Base-by-base conservation (phyloP, 2,329 filamentous ascomycete species). In the Thelonectria discophora region DNA sequence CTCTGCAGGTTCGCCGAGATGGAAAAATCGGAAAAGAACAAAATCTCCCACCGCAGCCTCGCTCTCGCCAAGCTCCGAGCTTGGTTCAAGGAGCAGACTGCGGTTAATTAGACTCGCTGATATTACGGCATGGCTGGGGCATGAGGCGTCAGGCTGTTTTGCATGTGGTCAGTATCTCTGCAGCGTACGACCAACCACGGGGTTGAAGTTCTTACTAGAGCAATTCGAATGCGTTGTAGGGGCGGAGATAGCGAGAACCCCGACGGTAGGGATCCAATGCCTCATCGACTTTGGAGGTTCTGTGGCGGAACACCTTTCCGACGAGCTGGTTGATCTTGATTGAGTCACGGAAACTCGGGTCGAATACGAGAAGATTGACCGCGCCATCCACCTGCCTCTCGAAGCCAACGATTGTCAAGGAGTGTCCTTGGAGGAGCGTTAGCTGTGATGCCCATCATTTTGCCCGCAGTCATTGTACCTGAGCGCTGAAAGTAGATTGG, bases 401-500 rank as follows among this genome's bases (percentile, higher is more conserved):
- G 24, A 97, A 83, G 0, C 94, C 94, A 56, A 98, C 82, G 53
- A 98, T 93, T 1, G 93, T 97, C 80, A 97, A 83, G 1, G 94
- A 97, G 75, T 98, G 94, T 3, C 93, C 92, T 84, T 24, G 37
- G 3, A 9, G 20, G 37, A n/a, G 10, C 20, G 5, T 66, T 49
- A 65, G 68, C 20, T 30, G 5, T 2, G 10, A 45, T n/a, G 12
- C 10, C 34, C 32, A 5, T 10, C 32, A 3, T 10, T 27, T 6
- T n/a, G n/a, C n/a, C n/a, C n/a, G n/a, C n/a, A n/a, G n/a, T n/a
- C n/a, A 11, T 34, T 18, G 3, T 79, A 88, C 88, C 90, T 65
- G 88, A 87, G 69, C 95, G 92, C 74, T 98, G 94, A 64, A 97
- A 88, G 76, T 97, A 98, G 42, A 98, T 89, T 0, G 95, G 94